Percentiles rank a stretch among this genome's conserved stretches.
Evolutionary conservation across 495 filamentous ascomycete genomes (phyloP).

Genomic region (Zalerion maritima): DNA sequence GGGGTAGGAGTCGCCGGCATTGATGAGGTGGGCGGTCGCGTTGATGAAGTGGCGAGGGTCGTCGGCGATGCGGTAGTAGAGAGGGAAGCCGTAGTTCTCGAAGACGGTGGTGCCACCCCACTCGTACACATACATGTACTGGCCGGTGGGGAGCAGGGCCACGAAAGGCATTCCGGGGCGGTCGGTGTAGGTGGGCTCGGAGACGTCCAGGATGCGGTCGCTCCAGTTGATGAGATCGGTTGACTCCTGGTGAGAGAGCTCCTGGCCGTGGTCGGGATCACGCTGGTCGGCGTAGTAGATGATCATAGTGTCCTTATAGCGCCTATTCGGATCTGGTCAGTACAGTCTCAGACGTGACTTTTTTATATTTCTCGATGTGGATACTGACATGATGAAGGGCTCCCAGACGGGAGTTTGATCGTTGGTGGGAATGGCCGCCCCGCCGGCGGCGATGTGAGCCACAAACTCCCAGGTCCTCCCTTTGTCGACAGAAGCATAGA

Average conservation of each 20-base stretch:
- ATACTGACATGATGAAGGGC: slow-evolving; percentile 50
- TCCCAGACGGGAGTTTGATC: slow-evolving; percentile 57
- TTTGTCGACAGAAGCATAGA: slow-evolving; percentile 46
- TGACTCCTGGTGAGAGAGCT: slow-evolving; percentile 34
- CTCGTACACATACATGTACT: slow-evolving; percentile 51
- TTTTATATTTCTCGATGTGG: too few species aligned
- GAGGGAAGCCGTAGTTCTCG: slow-evolving; percentile 41
- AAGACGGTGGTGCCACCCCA: too few species aligned
- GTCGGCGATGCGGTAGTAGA: slow-evolving; percentile 37
- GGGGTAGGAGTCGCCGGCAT: slow-evolving; percentile 22
- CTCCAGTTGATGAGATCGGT: slow-evolving; percentile 32
- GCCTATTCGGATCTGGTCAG: too few species aligned
- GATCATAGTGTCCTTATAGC: slow-evolving; percentile 39
- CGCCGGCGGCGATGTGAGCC: slow-evolving; percentile 47
- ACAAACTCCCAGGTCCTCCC: slow-evolving; percentile 52
- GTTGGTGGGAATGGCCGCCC: slow-evolving; percentile 43
- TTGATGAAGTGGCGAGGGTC: slow-evolving; percentile 38
- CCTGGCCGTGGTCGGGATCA: slow-evolving; percentile 36
- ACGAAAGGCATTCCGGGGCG: slow-evolving; percentile 40
- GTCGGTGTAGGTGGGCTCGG: slow-evolving; percentile 34
- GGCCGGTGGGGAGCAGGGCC: slow-evolving; percentile 34
- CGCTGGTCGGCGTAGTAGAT: slow-evolving; percentile 41
- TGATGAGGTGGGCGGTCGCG: slow-evolving; percentile 26
- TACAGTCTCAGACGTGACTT: too few species aligned
- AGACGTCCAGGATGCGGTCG: slow-evolving; percentile 34